A percentile compares a stretch with the other conserved stretches of the same genome.
Conservation (phyloP, 2,329 filamentous ascomycete genomes). For the Aspergillus phoenicis region DNA sequence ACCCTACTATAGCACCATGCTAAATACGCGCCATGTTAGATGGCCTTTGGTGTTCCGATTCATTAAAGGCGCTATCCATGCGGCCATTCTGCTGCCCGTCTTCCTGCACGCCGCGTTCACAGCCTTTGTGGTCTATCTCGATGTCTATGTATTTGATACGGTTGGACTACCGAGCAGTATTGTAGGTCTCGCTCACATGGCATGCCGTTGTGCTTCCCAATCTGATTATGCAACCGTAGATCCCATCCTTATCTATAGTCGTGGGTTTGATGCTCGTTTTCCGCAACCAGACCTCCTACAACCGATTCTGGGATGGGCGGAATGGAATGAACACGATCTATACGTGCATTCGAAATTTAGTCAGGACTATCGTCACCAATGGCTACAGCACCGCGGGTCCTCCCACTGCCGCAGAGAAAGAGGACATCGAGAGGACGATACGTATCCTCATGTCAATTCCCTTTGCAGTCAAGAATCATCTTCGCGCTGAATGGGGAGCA, state of each 20-base stretch:
- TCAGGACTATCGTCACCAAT: slow-evolving; percentile 58
- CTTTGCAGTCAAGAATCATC: slow-evolving; percentile 65
- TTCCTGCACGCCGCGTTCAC: slow-evolving; percentile 61
- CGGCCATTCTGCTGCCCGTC: slow-evolving; percentile 60
- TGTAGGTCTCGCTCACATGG: slow-evolving; percentile 37
- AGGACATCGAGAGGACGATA: slow-evolving; percentile 62
- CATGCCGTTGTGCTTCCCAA: background rate
- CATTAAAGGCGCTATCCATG: slow-evolving; percentile 65
- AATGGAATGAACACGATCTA: slow-evolving; percentile 60
- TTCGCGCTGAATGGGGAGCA: slow-evolving; percentile 64
- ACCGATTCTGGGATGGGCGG: slow-evolving; percentile 65
- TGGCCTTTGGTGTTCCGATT: slow-evolving; percentile 67
- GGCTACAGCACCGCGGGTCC: slow-evolving; percentile 40
- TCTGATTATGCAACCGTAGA: slow-evolving; percentile 34
- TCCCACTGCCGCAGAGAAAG: slow-evolving; percentile 47
- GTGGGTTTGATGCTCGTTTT: slow-evolving; percentile 70
- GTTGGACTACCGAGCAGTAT: slow-evolving; percentile 62
- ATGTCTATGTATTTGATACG: slow-evolving; percentile 53
- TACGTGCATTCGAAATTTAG: slow-evolving; percentile 62
- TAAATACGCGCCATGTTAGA: slow-evolving; percentile 37
- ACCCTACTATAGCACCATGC: background rate
- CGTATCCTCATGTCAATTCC: slow-evolving; percentile 63
- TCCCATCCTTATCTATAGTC: slow-evolving; percentile 66
- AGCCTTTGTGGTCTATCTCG: slow-evolving; percentile 60
- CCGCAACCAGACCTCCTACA: slow-evolving; percentile 65